phyloP scores from a whole-genome alignment of 148 eudicot species.

The Dianthus caryophyllus region DNA sequence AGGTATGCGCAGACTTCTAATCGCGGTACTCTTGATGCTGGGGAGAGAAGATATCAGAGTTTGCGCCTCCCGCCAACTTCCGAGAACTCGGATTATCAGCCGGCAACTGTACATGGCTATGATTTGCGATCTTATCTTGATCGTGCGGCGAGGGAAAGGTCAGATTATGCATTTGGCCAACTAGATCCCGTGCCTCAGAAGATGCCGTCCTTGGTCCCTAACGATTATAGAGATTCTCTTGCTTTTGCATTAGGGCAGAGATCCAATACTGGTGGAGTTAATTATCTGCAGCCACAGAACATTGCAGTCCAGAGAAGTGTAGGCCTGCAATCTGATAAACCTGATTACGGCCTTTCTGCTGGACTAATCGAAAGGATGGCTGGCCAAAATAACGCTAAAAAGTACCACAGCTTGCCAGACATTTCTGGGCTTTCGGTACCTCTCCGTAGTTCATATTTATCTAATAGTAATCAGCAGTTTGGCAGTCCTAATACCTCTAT shows the following conservation, averaged over 20 bases:
- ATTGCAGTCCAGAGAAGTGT: slow-evolving; percentile 54
- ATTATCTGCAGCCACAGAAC: slow-evolving; percentile 45
- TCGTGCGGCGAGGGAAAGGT: slow-evolving; percentile 47
- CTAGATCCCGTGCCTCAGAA: slow-evolving; percentile 38
- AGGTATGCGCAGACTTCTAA: slow-evolving; percentile 42
- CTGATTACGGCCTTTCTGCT: slow-evolving; percentile 34
- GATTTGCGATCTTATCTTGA: slow-evolving; percentile 50
- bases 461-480: slow-evolving; percentile 22
- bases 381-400: slow-evolving; percentile 41
- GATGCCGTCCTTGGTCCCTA: slow-evolving; percentile 44
- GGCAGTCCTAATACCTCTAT: slow-evolving; percentile 31
- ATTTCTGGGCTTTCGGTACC: slow-evolving; percentile 46
- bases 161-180: slow-evolving; percentile 41
- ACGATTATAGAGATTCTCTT: slow-evolving; percentile 46
- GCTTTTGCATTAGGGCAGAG: slow-evolving; percentile 40
- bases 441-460: not conserved
- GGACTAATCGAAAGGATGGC: not conserved
- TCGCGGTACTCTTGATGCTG: slow-evolving; percentile 33
- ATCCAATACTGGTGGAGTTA: slow-evolving; percentile 39
- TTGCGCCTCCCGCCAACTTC: slow-evolving; percentile 71
- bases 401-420: slow-evolving; percentile 83
- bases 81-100: slow-evolving; percentile 58
- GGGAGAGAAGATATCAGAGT: slow-evolving; percentile 81
- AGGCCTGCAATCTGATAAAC: slow-evolving; percentile 47
- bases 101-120: slow-evolving; percentile 86